These are phyloP conservation scores for Hibiscus mutabilis DNA, from an alignment of 345 rosid species.

Conservation along the genomic window DNA sequence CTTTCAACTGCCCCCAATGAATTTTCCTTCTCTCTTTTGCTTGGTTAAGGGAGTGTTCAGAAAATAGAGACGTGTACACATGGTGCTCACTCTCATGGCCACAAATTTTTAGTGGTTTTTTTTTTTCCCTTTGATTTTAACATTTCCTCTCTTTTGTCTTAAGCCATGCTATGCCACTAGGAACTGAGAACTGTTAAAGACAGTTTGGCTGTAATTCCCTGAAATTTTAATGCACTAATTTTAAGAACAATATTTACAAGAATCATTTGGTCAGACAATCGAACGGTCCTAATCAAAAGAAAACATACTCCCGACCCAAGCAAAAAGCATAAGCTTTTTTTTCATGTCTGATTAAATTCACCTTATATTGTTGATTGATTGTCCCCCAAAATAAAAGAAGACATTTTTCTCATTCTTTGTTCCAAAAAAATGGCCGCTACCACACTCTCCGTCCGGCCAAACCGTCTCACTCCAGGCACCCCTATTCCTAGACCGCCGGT, in stretches of 20 bases:
- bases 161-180: not conserved
- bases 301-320: too few species aligned
- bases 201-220: not conserved
- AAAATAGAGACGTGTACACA: conserved; percentile 3
- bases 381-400: not conserved
- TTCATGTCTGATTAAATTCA: not conserved
- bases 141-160: not conserved
- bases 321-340: not conserved
- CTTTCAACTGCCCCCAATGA: not conserved
- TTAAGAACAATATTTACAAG: not conserved
- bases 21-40: not conserved
- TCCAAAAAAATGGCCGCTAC: conserved; percentile 57
- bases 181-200: not conserved
- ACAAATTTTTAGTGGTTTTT: not conserved
- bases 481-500: conserved; percentile 28
- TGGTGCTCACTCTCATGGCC: not conserved
- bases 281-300: conserved; percentile 1
- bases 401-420: not conserved
- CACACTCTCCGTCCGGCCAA: conserved; percentile 68
- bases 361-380: not conserved
- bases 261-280: conserved; percentile 2
- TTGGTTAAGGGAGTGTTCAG: not conserved
- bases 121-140: not conserved
- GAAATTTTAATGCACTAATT: not conserved
- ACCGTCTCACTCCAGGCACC: conserved; percentile 40